These are phyloP conservation scores for Parasarocladium wereldwijsianum DNA, from an alignment of 2,329 filamentous ascomycete species.

Conservation along the genomic window DNA sequence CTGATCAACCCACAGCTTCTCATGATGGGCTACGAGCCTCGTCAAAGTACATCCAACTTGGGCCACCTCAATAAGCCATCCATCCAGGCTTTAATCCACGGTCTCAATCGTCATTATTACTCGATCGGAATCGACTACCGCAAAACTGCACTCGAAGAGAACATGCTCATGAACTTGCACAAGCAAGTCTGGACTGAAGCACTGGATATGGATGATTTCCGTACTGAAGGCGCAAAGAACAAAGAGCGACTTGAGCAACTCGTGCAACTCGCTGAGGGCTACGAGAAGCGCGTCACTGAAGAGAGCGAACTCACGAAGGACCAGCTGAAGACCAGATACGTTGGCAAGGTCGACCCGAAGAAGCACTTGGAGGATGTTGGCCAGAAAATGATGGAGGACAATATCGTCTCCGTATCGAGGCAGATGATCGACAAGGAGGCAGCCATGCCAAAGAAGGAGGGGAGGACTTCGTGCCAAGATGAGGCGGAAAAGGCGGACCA, in stretches of 20 bases:
- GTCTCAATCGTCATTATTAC: slow-evolving; percentile 97
- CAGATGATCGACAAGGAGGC: slow-evolving; percentile 99
- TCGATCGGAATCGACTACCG: slow-evolving; percentile 97
- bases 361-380: slow-evolving; percentile 97
- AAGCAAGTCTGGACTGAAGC: slow-evolving; percentile 99
- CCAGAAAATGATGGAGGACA: slow-evolving; percentile 95
- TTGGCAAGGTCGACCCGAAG: slow-evolving; percentile 97
- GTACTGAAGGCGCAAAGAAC: slow-evolving; percentile 68
- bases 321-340: slow-evolving; percentile 95
- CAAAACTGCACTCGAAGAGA: slow-evolving; percentile 95
- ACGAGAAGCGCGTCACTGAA: slow-evolving; percentile 97
- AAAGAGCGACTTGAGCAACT: slow-evolving; percentile 79
- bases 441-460: slow-evolving; percentile 65
- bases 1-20: slow-evolving; percentile 95
- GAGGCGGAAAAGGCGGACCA: slow-evolving; percentile 38
- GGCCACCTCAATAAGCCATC: slow-evolving; percentile 98
- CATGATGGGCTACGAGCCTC: slow-evolving; percentile 94
- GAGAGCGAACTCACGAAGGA: slow-evolving; percentile 96
- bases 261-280: slow-evolving; percentile 81
- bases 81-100: slow-evolving; percentile 98
- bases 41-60: slow-evolving; percentile 94
- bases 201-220: slow-evolving; percentile 92
- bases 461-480: too few species aligned
- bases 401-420: slow-evolving; percentile 93
- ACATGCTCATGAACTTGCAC: slow-evolving; percentile 99